Evolutionary conservation across 192 early-diverging fungal species (phyloP).

Genomic region (Backusella tuberculispora): DNA sequence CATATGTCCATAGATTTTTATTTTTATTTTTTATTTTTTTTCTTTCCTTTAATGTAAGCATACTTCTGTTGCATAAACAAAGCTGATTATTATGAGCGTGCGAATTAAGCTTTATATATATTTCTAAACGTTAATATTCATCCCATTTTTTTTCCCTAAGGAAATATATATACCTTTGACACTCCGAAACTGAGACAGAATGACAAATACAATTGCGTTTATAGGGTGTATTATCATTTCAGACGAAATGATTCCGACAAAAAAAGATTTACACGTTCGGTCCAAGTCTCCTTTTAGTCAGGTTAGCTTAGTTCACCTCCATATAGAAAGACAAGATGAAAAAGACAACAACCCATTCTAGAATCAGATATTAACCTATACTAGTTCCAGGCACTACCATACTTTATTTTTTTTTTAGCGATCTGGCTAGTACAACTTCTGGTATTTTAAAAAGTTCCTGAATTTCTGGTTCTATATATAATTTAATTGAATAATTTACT

Average conservation of each 20-base stretch:
- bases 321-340: background rate
- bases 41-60: background rate
- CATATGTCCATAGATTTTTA: background rate
- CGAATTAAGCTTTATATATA: background rate
- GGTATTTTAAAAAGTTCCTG: background rate
- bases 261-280: background rate
- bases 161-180: background rate
- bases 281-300: background rate
- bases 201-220: background rate
- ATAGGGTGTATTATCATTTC: conserved; percentile 4
- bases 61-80: background rate
- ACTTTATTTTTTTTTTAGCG: background rate
- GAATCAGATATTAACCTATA: background rate
- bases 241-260: background rate
- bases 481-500: background rate
- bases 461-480: background rate
- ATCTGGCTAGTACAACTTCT: background rate
- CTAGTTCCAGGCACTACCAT: background rate
- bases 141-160: background rate
- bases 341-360: background rate
- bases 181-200: background rate
- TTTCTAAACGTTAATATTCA: background rate
- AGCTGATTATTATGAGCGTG: background rate
- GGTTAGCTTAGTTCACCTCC: background rate
- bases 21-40: background rate